Percentiles rank a stretch among this genome's conserved stretches.
Conservation (phyloP, 2,329 filamentous ascomycete genomes). For the Aureobasidium mangrovei region DNA sequence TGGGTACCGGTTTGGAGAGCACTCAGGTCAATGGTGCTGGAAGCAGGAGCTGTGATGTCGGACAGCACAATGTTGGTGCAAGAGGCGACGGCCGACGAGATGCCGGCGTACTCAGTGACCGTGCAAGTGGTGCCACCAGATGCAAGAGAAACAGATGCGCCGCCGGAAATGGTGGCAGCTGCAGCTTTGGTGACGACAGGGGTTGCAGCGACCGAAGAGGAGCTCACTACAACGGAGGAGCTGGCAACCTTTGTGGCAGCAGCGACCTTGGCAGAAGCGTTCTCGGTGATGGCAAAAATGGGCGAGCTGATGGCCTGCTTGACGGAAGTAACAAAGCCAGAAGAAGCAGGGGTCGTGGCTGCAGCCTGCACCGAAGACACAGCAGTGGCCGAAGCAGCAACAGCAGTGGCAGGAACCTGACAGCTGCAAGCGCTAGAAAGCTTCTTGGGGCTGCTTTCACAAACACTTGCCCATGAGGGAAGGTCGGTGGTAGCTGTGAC, state of each 20-base stretch:
- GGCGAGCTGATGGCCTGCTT: too few relatives aligned
- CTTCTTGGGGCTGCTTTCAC: neutral
- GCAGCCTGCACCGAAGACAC: neutral
- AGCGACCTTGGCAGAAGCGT: neutral
- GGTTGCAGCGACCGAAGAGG: neutral
- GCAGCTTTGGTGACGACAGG: neutral
- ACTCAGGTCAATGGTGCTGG: neutral
- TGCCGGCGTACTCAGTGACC: neutral
- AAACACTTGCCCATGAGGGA: neutral
- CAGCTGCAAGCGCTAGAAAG: neutral
- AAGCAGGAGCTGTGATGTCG: neutral
- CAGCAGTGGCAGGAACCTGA: neutral
- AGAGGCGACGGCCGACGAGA: neutral
- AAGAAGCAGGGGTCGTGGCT: too few relatives aligned
- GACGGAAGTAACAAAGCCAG: too few relatives aligned
- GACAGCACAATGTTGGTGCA: neutral
- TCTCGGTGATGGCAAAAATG: neutral
- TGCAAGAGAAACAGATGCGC: neutral
- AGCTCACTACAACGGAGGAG: neutral
- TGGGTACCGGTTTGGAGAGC: neutral
- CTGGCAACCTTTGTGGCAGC: neutral
- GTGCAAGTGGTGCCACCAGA: neutral
- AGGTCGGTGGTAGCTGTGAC: neutral
- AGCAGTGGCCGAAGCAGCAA: neutral
- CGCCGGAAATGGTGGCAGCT: neutral